Conservation (phyloP, 1,139 yeast genomes). For the Wickerhamomyces sp. region DNA sequence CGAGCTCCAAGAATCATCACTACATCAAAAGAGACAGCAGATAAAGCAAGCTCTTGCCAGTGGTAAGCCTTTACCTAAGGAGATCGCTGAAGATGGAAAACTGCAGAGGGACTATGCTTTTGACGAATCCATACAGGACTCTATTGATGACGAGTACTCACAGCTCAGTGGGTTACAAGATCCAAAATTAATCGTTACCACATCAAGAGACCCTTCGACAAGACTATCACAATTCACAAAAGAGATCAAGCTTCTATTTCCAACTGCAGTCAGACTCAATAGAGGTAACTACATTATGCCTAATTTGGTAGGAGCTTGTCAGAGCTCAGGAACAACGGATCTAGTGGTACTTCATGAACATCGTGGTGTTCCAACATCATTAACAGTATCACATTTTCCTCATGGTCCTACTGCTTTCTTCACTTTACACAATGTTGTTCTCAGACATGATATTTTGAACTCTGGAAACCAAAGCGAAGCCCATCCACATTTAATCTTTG, state of each 20-base stretch:
- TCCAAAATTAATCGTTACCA: conserved; percentile 90
- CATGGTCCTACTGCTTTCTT: conserved; percentile 97
- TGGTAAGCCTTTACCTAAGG: conserved; percentile 87
- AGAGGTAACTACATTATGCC: conserved; percentile 92
- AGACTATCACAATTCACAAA: conserved; percentile 86
- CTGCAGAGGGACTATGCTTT: conserved; percentile 78
- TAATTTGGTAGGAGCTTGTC: conserved; percentile 79
- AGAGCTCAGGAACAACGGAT: conserved; percentile 73
- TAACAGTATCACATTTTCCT: conserved; percentile 92
- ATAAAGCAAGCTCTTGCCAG: conserved; percentile 84
- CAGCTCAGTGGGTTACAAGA: conserved; percentile 84
- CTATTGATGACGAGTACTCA: conserved; percentile 83
- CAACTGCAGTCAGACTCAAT: conserved; percentile 82
- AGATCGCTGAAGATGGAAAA: conserved; percentile 79
- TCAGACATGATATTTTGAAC: conserved; percentile 87
- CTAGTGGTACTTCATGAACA: conserved; percentile 87
- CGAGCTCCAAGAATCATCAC: conserved; percentile 83
- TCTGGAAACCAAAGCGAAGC: conserved; percentile 88
- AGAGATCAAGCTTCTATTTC: conserved; percentile 84
- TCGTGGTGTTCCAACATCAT: conserved; percentile 94
- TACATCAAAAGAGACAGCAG: conserved; percentile 81
- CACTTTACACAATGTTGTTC: conserved; percentile 88
- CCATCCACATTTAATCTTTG: conserved; percentile 91
- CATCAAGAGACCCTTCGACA: conserved; percentile 87
- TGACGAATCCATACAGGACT: conserved; percentile 69